Conservation (phyloP, 495 filamentous ascomycete species). For the Endocarpon pusillum region DNA sequence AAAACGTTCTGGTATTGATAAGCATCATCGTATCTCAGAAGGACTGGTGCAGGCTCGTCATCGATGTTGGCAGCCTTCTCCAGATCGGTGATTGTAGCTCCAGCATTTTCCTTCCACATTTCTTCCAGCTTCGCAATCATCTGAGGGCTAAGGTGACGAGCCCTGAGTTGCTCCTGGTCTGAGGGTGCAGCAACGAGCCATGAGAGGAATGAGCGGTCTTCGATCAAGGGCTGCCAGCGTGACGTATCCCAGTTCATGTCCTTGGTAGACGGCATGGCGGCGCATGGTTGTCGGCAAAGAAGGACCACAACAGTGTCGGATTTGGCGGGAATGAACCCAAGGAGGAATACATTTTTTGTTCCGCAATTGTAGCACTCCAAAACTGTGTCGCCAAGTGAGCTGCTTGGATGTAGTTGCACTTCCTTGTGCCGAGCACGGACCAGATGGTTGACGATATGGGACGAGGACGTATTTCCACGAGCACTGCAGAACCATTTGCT, state of each 20-base stretch:
- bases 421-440: constrained; percentile 97
- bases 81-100: constrained; percentile 77
- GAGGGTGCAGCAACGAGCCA: constrained; percentile 87
- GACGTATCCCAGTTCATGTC: constrained; percentile 99
- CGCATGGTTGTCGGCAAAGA: constrained; percentile 91
- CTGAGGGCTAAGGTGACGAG: constrained; percentile 82
- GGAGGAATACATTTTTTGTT: constrained; percentile 97
- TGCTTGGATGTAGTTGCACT: constrained; percentile 87
- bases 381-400: constrained; percentile 90
- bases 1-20: constrained; percentile 99
- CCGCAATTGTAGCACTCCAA: constrained; percentile 99
- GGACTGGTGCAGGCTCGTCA: constrained; percentile 85
- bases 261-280: constrained; percentile 86
- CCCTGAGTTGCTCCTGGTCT: constrained; percentile 90
- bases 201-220: constrained; percentile 84
- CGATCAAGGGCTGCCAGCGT: constrained; percentile 92
- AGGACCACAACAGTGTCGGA: constrained; percentile 96
- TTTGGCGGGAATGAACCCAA: constrained; percentile 98
- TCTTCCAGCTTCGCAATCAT: constrained; percentile 96
- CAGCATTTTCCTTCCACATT: constrained; percentile 94
- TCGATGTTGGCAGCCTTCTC: constrained; percentile 89
- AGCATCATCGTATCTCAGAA: constrained; percentile 90
- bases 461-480: constrained; percentile 87
- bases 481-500: constrained; percentile 99
- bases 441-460: constrained; percentile 96